Evolutionary conservation across 306 rosid genomes (phyloP), one percentile per base, ranked within the genome.

Genomic region (Leucaena leucocephala): DNA sequence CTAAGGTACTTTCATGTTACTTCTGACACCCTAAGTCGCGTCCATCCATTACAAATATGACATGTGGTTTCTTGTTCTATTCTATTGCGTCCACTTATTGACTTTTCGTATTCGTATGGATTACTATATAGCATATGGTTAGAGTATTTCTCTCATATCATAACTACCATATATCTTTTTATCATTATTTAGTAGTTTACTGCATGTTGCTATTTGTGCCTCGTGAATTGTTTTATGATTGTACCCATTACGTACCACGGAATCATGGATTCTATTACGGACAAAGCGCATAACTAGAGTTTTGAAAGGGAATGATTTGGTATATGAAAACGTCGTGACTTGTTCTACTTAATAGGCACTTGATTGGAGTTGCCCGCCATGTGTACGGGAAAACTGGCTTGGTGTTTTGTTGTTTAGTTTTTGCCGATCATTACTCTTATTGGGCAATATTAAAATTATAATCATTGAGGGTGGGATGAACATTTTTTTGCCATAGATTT

Each of bases 191-290:
- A 61, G 39, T 45, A 67, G 43, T 50, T 67, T 49, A n/a, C 21
- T 33, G n/a, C 13, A 11, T 44, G 54, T 22, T 68, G 74, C 22
- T 38, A 61, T 19, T 61, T 55, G 8, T 21, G 74, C 22, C 36
- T 65, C 33, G 59, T 49, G 52, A 63, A 70, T 68, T 80, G 77
- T 33, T 9, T 67, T 68, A 40, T 70, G 68, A 75, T 71, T 10
- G 82, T 65, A 83, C 87, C 72, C 71, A 45, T 77, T 44, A 72
- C 82, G 85, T 86, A 83, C 89, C 64, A 84, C 89, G 80, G 82
- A 78, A 83, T 86, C 64, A 78, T 85, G 75, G 84, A 78, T 78
- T 22, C 61, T 48, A 71, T 55, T 42, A 80, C 77, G 15, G 57
- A 63, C 71, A 45, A 16, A 59, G 76, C 81, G 71, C 61, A 75